These are phyloP conservation scores for Mycena leptocephala DNA, from an alignment of 768 basidiomycete species.

Conservation along the genomic window DNA sequence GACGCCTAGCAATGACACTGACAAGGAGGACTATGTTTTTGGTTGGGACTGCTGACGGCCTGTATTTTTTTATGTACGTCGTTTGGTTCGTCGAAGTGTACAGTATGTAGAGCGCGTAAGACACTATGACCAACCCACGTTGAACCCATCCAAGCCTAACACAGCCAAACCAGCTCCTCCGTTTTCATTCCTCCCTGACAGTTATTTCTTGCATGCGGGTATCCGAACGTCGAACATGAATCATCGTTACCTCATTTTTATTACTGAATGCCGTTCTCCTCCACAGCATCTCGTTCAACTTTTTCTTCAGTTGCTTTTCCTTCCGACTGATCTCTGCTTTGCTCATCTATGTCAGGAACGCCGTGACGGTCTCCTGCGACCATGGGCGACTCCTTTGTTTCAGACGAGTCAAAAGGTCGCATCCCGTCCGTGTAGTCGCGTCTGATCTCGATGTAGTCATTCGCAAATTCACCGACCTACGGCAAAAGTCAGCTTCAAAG, in stretches of 20 bases:
- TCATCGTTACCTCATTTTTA: not conserved
- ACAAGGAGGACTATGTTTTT: constrained; percentile 65
- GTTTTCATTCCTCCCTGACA: too few relatives aligned
- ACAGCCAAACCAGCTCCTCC: too few relatives aligned
- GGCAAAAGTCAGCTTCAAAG: not conserved
- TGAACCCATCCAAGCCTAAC: too few relatives aligned
- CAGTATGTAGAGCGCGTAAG: too few relatives aligned
- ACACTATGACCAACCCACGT: too few relatives aligned
- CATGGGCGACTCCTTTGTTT: constrained; percentile 42
- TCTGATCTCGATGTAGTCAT: constrained; percentile 79
- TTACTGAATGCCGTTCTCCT: not conserved
- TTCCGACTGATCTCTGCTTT: constrained; percentile 18
- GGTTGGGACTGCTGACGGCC: constrained; percentile 82
- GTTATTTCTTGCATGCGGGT: too few relatives aligned
- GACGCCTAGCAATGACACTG: constrained; percentile 1
- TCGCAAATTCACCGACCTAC: constrained; percentile 80
- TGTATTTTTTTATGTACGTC: not conserved
- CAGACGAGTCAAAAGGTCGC: constrained; percentile 55
- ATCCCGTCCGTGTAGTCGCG: constrained; percentile 74
- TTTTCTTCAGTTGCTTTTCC: constrained; percentile 17
- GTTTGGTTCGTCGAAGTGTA: not conserved
- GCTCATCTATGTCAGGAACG: constrained; percentile 50
- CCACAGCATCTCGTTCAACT: constrained; percentile 19
- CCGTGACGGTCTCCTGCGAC: constrained; percentile 59
- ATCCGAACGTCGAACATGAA: too few relatives aligned